Percentiles rank a stretch among this genome's conserved stretches.
phyloP scores from a whole-genome alignment of 805 yeast species.

The Candida succiphila region DNA sequence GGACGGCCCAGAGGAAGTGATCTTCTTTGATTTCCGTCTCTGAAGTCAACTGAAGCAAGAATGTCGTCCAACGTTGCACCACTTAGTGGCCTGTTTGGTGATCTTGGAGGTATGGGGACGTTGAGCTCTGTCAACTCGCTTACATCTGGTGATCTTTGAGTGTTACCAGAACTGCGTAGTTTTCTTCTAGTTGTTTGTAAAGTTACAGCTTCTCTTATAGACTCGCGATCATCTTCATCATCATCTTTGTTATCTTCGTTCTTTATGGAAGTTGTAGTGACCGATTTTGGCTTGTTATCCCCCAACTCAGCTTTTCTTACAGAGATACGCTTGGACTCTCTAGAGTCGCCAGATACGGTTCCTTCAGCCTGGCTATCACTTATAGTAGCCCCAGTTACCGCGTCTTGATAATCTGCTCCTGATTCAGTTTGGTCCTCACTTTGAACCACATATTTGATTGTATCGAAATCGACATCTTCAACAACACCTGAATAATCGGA shows the following conservation, averaged over 20 bases:
- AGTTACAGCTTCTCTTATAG: constrained; percentile 9
- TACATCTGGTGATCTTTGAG: constrained; percentile 14
- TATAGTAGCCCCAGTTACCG: constrained; percentile 2
- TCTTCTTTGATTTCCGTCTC: not conserved
- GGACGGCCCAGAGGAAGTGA: constrained; percentile 2
- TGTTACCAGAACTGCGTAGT: too few species aligned
- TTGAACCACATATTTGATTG: constrained; percentile 21
- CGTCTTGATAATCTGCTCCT: constrained; percentile 1
- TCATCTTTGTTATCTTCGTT: constrained; percentile 3
- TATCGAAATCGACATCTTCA: constrained; percentile 26
- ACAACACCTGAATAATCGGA: constrained; percentile 28
- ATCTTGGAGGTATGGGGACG: constrained; percentile 20
- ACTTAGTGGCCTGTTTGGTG: constrained; percentile 18
- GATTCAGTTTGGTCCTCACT: not conserved
- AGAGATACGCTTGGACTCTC: not conserved
- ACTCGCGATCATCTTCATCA: constrained; percentile 12
- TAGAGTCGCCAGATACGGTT: constrained; percentile 1
- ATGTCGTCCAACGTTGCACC: too few species aligned
- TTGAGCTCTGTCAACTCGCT: constrained; percentile 15
- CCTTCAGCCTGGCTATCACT: not conserved
- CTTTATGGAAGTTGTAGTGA: too few species aligned
- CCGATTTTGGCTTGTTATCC: too few species aligned
- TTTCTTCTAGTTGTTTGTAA: constrained; percentile 13
- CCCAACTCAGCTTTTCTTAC: not conserved
- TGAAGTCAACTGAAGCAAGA: constrained; percentile 2